Conservation (phyloP, 2,329 filamentous ascomycete species). For the Ambrosiella beaveri region DNA sequence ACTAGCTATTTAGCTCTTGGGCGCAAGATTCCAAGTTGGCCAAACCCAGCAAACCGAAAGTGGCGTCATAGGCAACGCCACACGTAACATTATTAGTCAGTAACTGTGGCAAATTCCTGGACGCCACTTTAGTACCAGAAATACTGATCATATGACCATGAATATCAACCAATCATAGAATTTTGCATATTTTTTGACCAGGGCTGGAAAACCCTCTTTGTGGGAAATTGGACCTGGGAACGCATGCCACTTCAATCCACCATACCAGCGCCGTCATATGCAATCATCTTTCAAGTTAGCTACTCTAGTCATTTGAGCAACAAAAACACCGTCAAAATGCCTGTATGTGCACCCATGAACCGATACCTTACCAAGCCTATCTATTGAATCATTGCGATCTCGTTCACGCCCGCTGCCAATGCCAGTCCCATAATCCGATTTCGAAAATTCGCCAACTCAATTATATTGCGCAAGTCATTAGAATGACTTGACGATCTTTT, state of each 20-base stretch:
- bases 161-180: slow-evolving; percentile 9
- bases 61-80: slow-evolving; percentile 3
- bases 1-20: not conserved
- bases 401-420: not conserved
- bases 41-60: slow-evolving; percentile 3
- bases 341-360: slow-evolving; percentile 12
- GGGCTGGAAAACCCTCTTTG: slow-evolving; percentile 12
- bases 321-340: slow-evolving; percentile 14
- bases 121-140: slow-evolving; percentile 5
- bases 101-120: not conserved
- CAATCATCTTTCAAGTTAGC: slow-evolving; percentile 12
- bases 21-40: slow-evolving; percentile 3
- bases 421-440: not conserved
- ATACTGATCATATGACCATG: slow-evolving; percentile 4
- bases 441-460: not conserved
- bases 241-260: slow-evolving; percentile 12
- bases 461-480: no score
- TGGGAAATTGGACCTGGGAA: slow-evolving; percentile 4
- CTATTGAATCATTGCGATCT: slow-evolving; percentile 10
- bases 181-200: slow-evolving; percentile 12
- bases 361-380: slow-evolving; percentile 7
- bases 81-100: not conserved
- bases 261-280: slow-evolving; percentile 11
- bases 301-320: slow-evolving; percentile 14
- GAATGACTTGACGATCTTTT: not conserved